Conservation (phyloP, 202 grass and related monocot genomes). For the Hordeum pubiflorum region DNA sequence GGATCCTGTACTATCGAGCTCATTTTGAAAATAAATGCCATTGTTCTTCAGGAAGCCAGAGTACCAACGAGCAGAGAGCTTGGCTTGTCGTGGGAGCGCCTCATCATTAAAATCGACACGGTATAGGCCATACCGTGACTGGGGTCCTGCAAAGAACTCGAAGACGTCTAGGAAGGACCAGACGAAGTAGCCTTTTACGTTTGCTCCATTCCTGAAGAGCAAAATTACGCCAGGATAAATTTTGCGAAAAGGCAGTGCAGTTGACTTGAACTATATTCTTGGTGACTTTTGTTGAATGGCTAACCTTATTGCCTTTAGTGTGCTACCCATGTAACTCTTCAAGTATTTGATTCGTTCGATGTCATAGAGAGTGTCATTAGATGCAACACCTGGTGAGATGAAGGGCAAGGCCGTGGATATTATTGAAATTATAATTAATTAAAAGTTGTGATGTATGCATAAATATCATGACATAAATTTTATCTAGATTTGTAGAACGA, state of each 20-base stretch:
- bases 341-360: constrained; percentile 45
- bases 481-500: background rate
- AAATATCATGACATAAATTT: background rate
- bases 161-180: constrained; percentile 84
- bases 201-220: constrained; percentile 28
- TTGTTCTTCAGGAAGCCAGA: constrained; percentile 39
- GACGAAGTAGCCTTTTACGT: constrained; percentile 67
- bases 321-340: constrained; percentile 40
- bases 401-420: background rate
- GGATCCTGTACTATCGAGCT: background rate
- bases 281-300: background rate
- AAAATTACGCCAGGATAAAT: background rate
- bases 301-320: constrained; percentile 47
- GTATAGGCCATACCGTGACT: constrained; percentile 41
- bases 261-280: background rate
- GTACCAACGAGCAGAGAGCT: constrained; percentile 70
- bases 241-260: background rate
- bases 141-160: constrained; percentile 50
- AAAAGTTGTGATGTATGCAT: background rate
- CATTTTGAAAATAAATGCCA: background rate
- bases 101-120: constrained; percentile 48
- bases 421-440: background rate
- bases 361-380: constrained; percentile 38
- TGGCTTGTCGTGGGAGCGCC: constrained; percentile 39
- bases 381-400: background rate